Evolutionary conservation across 305 asterid genomes (phyloP).

Genomic region (Plantago coronopus): DNA sequence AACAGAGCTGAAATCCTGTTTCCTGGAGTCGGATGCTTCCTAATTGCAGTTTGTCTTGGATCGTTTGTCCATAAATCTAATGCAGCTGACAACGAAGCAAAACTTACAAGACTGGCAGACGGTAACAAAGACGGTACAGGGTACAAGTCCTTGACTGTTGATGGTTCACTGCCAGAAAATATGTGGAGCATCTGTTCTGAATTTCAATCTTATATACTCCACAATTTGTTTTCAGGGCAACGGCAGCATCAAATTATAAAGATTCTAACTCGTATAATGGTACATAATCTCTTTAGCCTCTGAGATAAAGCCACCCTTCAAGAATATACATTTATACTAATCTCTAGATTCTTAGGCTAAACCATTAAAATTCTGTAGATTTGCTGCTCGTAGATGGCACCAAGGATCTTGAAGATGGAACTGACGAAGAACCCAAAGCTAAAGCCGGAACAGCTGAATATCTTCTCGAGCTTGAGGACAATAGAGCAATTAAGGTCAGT

Average conservation of each 20-base stretch:
- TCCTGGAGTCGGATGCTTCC: not conserved
- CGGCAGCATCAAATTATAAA: no score
- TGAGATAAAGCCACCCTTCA: no score
- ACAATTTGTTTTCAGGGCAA: no score
- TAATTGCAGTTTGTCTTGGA: not conserved
- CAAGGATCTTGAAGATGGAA: not conserved
- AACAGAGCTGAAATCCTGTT: not conserved
- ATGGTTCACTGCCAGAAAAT: no score
- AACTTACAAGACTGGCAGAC: not conserved
- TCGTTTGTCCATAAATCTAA: not conserved
- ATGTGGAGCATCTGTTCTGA: no score
- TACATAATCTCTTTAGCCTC: not conserved
- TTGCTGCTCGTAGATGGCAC: not conserved
- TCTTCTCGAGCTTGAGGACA: constrained; percentile 4
- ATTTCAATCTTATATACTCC: no score
- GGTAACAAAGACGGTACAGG: not conserved
- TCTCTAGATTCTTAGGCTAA: no score
- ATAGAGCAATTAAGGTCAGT: not conserved
- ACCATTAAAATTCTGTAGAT: not conserved
- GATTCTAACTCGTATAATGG: not conserved
- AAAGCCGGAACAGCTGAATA: not conserved
- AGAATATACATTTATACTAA: no score
- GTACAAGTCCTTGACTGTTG: no score
- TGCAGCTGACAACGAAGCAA: constrained; percentile 1
- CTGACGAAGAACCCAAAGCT: not conserved